Evolutionary conservation across 1,284 basidiomycete genomes (phyloP).

Genomic region (Malassezia brasiliensis): DNA sequence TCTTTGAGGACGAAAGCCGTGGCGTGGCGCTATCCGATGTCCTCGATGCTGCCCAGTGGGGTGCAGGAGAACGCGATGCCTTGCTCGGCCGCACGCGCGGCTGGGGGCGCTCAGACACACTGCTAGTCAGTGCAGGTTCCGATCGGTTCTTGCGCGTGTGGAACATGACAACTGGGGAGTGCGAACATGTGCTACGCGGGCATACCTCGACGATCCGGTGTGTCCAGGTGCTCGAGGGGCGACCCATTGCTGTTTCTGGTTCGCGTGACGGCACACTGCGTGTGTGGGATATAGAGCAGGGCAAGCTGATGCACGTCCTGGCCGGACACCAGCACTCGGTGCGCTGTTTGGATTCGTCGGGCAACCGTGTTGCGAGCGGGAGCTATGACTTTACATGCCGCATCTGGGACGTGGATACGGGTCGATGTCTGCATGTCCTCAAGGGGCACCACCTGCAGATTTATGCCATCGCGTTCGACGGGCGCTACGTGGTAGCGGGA

Average conservation of each 20-base stretch:
- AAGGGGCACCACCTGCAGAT: slow-evolving; percentile 85
- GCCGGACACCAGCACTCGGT: slow-evolving; percentile 74
- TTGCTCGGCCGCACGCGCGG: slow-evolving; percentile 52
- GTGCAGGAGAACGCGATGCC: not conserved
- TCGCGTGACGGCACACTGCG: slow-evolving; percentile 67
- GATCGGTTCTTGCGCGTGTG: slow-evolving; percentile 82
- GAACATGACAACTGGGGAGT: slow-evolving; percentile 75
- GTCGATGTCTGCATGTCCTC: slow-evolving; percentile 69
- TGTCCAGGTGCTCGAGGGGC: slow-evolving; percentile 72
- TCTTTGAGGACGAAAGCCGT: not conserved
- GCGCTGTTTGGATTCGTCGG: slow-evolving; percentile 75
- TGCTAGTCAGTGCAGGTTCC: slow-evolving; percentile 84
- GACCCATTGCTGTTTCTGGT: slow-evolving; percentile 79
- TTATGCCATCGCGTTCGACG: slow-evolving; percentile 87
- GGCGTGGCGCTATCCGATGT: slow-evolving; percentile 11
- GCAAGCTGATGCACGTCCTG: slow-evolving; percentile 61
- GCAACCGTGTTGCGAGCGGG: slow-evolving; percentile 70
- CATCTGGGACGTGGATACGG: slow-evolving; percentile 44
- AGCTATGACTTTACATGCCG: slow-evolving; percentile 69
- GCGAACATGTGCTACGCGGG: slow-evolving; percentile 68
- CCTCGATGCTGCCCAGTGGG: slow-evolving; percentile 1
- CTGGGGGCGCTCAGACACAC: slow-evolving; percentile 59
- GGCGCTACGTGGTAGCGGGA: slow-evolving; percentile 71
- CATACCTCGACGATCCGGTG: slow-evolving; percentile 88
- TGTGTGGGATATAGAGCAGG: slow-evolving; percentile 85